phyloP scores from a whole-genome alignment of 768 basidiomycete species.

The Daedaleopsis nitida region DNA sequence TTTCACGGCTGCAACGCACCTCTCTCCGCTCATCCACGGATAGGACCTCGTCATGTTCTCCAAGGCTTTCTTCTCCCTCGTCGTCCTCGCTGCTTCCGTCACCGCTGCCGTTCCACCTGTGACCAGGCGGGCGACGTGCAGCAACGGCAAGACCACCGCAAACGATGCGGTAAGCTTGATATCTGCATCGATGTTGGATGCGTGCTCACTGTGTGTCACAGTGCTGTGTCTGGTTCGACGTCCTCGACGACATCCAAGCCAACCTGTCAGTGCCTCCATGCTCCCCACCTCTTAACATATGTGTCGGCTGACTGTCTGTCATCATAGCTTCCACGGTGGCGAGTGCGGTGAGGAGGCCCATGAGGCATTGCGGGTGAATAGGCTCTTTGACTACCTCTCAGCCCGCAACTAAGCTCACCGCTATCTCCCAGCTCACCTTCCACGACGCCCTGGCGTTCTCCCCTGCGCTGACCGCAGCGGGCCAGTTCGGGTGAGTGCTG shows the following conservation, averaged over 20 bases:
- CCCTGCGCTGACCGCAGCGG: background rate
- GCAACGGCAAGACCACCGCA: slow-evolving; percentile 18
- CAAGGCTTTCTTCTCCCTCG: slow-evolving; percentile 12
- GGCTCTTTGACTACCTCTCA: slow-evolving; percentile 23
- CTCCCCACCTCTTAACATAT: background rate
- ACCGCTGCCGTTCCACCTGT: slow-evolving; percentile 3
- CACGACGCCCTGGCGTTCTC: slow-evolving; percentile 32
- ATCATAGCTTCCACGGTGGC: slow-evolving; percentile 33
- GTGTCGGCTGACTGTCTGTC: slow-evolving; percentile 8
- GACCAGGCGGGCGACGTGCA: slow-evolving; percentile 17
- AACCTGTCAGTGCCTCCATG: slow-evolving; percentile 3
- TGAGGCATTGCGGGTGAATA: slow-evolving; percentile 27
- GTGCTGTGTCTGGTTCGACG: slow-evolving; percentile 31
- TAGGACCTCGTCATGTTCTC: slow-evolving; percentile 4
- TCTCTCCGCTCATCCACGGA: background rate
- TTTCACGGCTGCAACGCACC: too few species aligned
- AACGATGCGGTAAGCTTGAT: slow-evolving; percentile 14
- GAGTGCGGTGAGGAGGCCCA: slow-evolving; percentile 32
- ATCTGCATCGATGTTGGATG: background rate
- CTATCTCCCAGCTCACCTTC: slow-evolving; percentile 23
- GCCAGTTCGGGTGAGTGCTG: slow-evolving; percentile 23
- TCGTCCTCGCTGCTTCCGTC: slow-evolving; percentile 12
- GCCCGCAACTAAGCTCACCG: slow-evolving; percentile 10
- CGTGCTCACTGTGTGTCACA: background rate
- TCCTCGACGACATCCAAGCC: slow-evolving; percentile 39